A percentile compares a stretch with the other conserved stretches of the same genome.
Evolutionary conservation across 352 stramenopile genomes (phyloP).

Genomic region (Phytophthora sp.): DNA sequence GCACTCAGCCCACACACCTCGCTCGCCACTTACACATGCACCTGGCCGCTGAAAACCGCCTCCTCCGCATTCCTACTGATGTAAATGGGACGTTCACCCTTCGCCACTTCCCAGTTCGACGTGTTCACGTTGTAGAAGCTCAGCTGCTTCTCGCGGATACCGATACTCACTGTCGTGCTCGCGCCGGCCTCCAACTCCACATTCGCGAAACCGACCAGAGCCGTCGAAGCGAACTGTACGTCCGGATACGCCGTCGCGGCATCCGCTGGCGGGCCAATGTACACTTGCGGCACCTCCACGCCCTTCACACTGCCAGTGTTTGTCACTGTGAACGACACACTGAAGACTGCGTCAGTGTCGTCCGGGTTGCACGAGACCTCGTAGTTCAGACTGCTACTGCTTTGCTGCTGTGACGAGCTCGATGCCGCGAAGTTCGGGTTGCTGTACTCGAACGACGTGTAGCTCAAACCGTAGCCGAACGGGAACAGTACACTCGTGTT

Average conservation of each 20-base stretch:
- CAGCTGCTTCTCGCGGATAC: constrained; percentile 11
- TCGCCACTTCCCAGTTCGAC: too few species aligned
- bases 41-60: too few species aligned
- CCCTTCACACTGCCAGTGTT: constrained; percentile 38
- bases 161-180: constrained; percentile 36
- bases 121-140: too few species aligned
- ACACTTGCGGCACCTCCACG: constrained; percentile 43
- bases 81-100: too few species aligned
- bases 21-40: too few species aligned
- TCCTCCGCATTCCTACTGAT: too few species aligned
- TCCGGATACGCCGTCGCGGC: constrained; percentile 32
- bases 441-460: constrained; percentile 45
- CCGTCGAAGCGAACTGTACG: constrained; percentile 37
- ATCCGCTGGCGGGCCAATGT: constrained; percentile 32
- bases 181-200: constrained; percentile 40
- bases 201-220: constrained; percentile 38
- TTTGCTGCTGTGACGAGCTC: constrained; percentile 14
- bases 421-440: constrained; percentile 34
- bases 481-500: constrained; percentile 43
- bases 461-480: constrained; percentile 40
- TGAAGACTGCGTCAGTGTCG: constrained; percentile 29
- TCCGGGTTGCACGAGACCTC: constrained; percentile 37
- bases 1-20: too few species aligned
- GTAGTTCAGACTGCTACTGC: constrained; percentile 28
- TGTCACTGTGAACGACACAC: constrained; percentile 32